Conservation (phyloP, 306 rosid species). For the Aeschynomene evenia region DNA sequence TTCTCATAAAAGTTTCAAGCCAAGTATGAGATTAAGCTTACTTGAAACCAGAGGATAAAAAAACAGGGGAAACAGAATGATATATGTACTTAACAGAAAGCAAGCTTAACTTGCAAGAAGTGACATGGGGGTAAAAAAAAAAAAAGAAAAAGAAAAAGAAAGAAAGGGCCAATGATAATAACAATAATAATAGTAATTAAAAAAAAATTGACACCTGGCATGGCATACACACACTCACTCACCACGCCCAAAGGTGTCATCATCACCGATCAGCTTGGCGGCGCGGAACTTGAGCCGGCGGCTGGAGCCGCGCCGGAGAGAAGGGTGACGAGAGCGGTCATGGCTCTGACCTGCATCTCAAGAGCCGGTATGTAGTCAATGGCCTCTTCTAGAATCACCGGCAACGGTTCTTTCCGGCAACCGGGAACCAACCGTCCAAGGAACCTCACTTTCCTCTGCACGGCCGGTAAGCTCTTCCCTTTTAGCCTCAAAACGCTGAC, state of each 20-base stretch:
- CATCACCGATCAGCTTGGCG: conserved; percentile 41
- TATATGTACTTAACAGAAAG: conserved; percentile 45
- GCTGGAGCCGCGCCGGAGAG: conserved; percentile 39
- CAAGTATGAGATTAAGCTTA: conserved; percentile 27
- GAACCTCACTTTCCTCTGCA: conserved; percentile 66
- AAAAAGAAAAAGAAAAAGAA: not conserved
- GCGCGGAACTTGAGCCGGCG: conserved; percentile 38
- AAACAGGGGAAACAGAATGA: not conserved
- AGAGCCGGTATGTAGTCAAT: conserved; percentile 79
- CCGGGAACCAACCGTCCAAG: conserved; percentile 84
- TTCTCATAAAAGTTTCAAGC: not conserved
- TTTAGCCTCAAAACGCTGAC: conserved; percentile 60
- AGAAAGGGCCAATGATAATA: not conserved
- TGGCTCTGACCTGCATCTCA: conserved; percentile 84
- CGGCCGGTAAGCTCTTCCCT: conserved; percentile 61
- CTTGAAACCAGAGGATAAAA: not conserved
- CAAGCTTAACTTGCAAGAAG: conserved; percentile 27
- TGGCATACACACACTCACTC: conserved; percentile 1
- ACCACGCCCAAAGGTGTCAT: conserved; percentile 28
- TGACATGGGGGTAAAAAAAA: not conserved
- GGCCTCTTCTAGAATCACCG: conserved; percentile 76
- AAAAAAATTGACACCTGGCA: conserved; percentile 33
- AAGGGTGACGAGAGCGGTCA: conserved; percentile 58
- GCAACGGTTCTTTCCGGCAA: conserved; percentile 72
- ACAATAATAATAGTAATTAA: not conserved